Base-by-base conservation (phyloP, 164 flowering plant species). In the Annona cherimola region DNA sequence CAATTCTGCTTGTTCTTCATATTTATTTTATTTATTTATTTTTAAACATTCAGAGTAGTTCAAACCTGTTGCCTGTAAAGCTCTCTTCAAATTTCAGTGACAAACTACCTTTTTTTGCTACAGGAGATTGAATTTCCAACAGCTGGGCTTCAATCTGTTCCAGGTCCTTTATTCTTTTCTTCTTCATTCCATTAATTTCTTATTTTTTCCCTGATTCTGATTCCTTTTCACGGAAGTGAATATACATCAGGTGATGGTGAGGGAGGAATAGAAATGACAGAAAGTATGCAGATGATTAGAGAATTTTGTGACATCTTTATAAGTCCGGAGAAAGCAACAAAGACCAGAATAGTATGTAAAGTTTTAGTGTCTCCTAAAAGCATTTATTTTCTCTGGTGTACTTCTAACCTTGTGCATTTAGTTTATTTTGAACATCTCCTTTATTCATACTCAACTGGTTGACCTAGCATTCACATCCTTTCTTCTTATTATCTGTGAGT, bases 71-170 rank as follows among this genome's bases (percentile, higher is more conserved):
- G 45, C 20, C 42, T 40, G 3, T 73, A 39, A 3, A 14, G 61
- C 42, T 42, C 70, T 16, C 54, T 42, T 45, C n/a, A 54, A 68
- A 60, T 78, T 77, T 68, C 75, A 80, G 77, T 82, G 73, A 42
- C 60, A 46, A 45, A 73, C 35, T 19, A 72, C 63, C 57, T 55
- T 44, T 73, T 61, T 76, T 42, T 78, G 66, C 71, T 77, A 65
- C 92, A 94, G 98, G 96, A 94, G 84, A 92, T 94, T 73, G 98
- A 94, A 73, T 89, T 94, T 80, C 97, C 98, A 62, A 94, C 98
- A 42, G 83, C 94, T 74, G 98, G 97, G 68, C 93, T 94, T 74
- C 85, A 75, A 64, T 94, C 98, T 80, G 97, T 94, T 39, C 94
- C 97, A 86, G 97, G 97, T 94, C 69, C 67, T 71, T 45, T 44